Conservation (phyloP, 106 monocot species). For the Ottelia alismoides region DNA sequence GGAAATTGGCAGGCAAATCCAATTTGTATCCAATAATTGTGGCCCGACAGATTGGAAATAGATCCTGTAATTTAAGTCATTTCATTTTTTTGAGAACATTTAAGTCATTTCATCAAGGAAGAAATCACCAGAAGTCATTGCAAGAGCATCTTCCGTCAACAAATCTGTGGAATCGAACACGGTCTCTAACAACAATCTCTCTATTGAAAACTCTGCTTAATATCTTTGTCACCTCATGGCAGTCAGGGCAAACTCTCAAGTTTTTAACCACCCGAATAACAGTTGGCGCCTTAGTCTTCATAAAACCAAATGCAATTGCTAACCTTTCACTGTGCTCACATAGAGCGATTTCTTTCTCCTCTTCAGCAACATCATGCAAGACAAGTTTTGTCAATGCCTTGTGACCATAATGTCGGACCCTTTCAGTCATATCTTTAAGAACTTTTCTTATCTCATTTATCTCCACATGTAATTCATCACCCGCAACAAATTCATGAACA, state of each 20-base stretch:
- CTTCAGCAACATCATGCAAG: slow-evolving; percentile 80
- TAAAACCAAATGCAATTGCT: slow-evolving; percentile 78
- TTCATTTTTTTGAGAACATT: too few relatives aligned
- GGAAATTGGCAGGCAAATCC: too few relatives aligned
- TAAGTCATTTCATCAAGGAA: too few relatives aligned
- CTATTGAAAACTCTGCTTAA: slow-evolving; percentile 51
- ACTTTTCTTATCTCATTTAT: slow-evolving; percentile 49
- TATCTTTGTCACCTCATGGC: slow-evolving; percentile 83
- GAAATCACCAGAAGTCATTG: slow-evolving; percentile 91
- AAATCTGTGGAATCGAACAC: slow-evolving; percentile 76
- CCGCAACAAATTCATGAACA: slow-evolving; percentile 57
- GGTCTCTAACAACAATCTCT: slow-evolving; percentile 83
- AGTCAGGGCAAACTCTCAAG: slow-evolving; percentile 67
- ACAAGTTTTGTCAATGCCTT: slow-evolving; percentile 47
- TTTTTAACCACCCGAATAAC: slow-evolving; percentile 79
- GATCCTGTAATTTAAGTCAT: too few relatives aligned
- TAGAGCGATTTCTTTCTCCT: slow-evolving; percentile 75
- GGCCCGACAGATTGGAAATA: too few relatives aligned
- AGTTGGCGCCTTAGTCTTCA: slow-evolving; percentile 46
- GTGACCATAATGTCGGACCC: slow-evolving; percentile 49
- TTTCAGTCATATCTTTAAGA: slow-evolving; percentile 43
- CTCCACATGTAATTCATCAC: slow-evolving; percentile 74
- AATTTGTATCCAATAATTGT: too few relatives aligned
- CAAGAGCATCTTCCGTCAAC: slow-evolving; percentile 60
- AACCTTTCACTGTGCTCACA: slow-evolving; percentile 93